phyloP scores from a whole-genome alignment of 1,139 yeast genomes.

The Sporopachydermia cereana region DNA sequence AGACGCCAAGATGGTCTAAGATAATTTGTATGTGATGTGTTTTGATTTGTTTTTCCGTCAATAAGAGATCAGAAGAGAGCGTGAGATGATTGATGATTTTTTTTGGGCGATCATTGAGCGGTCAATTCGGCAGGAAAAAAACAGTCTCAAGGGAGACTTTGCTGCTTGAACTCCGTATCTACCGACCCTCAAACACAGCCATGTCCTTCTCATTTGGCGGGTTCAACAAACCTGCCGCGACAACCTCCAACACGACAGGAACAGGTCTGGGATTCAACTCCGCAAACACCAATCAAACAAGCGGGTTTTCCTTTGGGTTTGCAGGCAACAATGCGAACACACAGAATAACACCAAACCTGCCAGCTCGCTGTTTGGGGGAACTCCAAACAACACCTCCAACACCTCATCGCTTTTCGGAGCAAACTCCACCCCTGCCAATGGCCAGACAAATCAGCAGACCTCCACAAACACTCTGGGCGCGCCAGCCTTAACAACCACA shows the following conservation, averaged over 20 bases:
- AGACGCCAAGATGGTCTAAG: too few relatives aligned
- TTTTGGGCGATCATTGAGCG: too few relatives aligned
- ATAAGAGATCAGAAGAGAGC: too few relatives aligned
- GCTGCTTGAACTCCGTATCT: too few relatives aligned
- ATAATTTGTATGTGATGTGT: too few relatives aligned
- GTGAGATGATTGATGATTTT: too few relatives aligned
- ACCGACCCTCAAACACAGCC: background rate
- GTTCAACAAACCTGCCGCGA: background rate
- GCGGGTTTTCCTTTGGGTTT: constrained; percentile 2
- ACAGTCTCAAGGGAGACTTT: too few relatives aligned
- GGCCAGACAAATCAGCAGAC: constrained; percentile 8
- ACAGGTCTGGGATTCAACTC: background rate
- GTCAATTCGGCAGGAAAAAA: too few relatives aligned
- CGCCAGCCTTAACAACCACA: background rate
- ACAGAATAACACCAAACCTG: constrained; percentile 13
- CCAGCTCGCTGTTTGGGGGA: constrained; percentile 20
- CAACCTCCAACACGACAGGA: background rate
- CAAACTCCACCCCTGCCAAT: constrained; percentile 9
- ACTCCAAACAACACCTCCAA: constrained; percentile 10
- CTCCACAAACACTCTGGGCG: constrained; percentile 6
- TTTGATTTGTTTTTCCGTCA: too few relatives aligned
- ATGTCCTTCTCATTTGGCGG: constrained; percentile 5
- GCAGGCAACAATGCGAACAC: constrained; percentile 19
- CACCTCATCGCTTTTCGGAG: constrained; percentile 23
- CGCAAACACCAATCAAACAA: background rate